Conservation (phyloP, 345 rosid genomes). For the Arabidopsis arenosa region DNA sequence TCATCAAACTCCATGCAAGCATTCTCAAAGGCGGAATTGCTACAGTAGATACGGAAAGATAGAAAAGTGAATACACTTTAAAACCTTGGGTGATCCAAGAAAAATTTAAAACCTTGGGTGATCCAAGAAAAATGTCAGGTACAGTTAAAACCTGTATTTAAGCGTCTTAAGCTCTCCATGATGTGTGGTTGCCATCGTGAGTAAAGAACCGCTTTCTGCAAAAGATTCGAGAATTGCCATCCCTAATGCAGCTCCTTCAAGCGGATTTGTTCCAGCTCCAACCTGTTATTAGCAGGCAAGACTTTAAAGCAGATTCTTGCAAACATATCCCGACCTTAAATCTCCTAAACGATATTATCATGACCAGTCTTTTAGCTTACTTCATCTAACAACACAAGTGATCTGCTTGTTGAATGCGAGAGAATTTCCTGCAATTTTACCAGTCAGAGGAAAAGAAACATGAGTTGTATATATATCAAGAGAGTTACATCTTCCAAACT, state of each 20-base stretch:
- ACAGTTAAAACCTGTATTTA: constrained; percentile 71
- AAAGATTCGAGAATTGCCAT: constrained; percentile 91
- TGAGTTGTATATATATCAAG: neutral
- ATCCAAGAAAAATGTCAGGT: constrained; percentile 3
- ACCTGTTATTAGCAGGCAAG: constrained; percentile 54
- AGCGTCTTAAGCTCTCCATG: constrained; percentile 92
- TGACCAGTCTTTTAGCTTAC: constrained; percentile 52
- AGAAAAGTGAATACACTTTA: constrained; percentile 29
- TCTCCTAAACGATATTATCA: neutral
- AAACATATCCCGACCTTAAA: too few relatives aligned
- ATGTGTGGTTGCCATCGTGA: constrained; percentile 94
- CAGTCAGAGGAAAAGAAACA: constrained; percentile 9
- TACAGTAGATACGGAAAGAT: constrained; percentile 41
- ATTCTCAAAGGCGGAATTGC: constrained; percentile 81
- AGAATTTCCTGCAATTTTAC: constrained; percentile 70
- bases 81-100: neutral
- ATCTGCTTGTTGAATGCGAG: constrained; percentile 71
- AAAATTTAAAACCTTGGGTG: constrained; percentile 52
- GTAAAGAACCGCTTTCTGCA: constrained; percentile 69
- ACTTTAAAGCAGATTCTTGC: constrained; percentile 16
- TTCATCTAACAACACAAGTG: constrained; percentile 92
- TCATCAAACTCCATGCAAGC: constrained; percentile 99
- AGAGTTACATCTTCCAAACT: constrained; percentile 1
- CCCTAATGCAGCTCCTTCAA: constrained; percentile 96
- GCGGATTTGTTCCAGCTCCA: constrained; percentile 98